Conservation (phyloP, 1,139 yeast genomes). For the Saccharomyces hybrid region DNA sequence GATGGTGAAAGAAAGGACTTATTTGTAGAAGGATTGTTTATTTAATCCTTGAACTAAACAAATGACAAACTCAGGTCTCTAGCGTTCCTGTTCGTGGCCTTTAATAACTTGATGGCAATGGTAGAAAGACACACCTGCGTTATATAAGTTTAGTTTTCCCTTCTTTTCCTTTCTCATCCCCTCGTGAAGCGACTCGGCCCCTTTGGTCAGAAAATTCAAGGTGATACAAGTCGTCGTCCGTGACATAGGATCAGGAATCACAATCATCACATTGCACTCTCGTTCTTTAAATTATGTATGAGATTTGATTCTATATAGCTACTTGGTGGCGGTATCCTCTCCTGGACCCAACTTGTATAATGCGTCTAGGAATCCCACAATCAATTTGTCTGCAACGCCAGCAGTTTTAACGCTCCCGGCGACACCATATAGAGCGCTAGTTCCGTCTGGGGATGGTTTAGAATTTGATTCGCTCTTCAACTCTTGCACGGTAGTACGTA, state of each 20-base stretch:
- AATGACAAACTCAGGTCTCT: neutral
- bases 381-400: constrained; percentile 76
- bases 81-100: constrained; percentile 1
- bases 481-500: constrained; percentile 44
- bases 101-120: constrained; percentile 1
- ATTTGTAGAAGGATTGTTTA: neutral
- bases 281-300: neutral
- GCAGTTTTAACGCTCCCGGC: constrained; percentile 84
- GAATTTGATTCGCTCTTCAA: constrained; percentile 33
- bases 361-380: constrained; percentile 74
- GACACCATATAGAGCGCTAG: constrained; percentile 89
- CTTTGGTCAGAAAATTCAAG: neutral
- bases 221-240: constrained; percentile 1
- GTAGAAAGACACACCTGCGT: constrained; percentile 1
- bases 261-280: neutral
- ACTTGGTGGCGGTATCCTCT: neutral
- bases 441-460: constrained; percentile 40
- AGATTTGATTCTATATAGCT: neutral
- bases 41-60: neutral
- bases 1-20: neutral
- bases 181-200: constrained; percentile 2
- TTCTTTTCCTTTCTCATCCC: neutral
- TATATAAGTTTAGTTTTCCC: constrained; percentile 1
- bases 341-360: constrained; percentile 37
- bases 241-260: neutral